Evolutionary conservation across 176 grass and related monocot genomes (phyloP).

Genomic region (Bothriochloa decipiens): DNA sequence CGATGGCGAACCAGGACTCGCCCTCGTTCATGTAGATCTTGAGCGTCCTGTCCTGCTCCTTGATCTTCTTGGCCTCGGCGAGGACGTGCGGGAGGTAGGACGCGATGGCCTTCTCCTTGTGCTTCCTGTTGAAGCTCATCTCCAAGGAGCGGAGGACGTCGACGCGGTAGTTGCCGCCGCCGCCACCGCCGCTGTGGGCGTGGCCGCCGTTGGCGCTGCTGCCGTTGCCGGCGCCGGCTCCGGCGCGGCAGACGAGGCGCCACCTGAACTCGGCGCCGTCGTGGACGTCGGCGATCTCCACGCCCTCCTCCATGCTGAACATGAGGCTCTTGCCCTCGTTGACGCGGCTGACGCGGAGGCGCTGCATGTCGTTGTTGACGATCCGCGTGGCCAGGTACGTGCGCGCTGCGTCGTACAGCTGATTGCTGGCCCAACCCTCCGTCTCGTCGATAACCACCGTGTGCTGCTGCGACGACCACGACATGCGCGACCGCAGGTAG

Average conservation of each 20-base stretch:
- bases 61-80: too few relatives aligned
- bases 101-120: conserved; percentile 64
- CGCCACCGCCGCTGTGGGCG: too few relatives aligned
- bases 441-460: conserved; percentile 71
- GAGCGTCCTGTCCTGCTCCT: too few relatives aligned
- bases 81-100: conserved; percentile 76
- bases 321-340: conserved; percentile 67
- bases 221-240: background rate
- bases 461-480: conserved; percentile 57
- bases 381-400: conserved; percentile 32
- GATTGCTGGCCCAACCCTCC: conserved; percentile 69
- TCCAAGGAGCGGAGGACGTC: conserved; percentile 61
- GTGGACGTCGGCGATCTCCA: conserved; percentile 83
- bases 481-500: conserved; percentile 58
- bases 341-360: conserved; percentile 68
- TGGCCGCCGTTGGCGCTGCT: background rate
- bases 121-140: conserved; percentile 76
- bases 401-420: conserved; percentile 20
- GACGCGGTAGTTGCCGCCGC: conserved; percentile 26
- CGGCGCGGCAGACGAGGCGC: conserved; percentile 59
- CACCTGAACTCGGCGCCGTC: conserved; percentile 81
- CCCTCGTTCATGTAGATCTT: too few relatives aligned
- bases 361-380: conserved; percentile 66
- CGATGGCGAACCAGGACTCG: too few relatives aligned
- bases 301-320: conserved; percentile 68